Conservation (phyloP, 164 flowering plant genomes). For the Santalum album region DNA sequence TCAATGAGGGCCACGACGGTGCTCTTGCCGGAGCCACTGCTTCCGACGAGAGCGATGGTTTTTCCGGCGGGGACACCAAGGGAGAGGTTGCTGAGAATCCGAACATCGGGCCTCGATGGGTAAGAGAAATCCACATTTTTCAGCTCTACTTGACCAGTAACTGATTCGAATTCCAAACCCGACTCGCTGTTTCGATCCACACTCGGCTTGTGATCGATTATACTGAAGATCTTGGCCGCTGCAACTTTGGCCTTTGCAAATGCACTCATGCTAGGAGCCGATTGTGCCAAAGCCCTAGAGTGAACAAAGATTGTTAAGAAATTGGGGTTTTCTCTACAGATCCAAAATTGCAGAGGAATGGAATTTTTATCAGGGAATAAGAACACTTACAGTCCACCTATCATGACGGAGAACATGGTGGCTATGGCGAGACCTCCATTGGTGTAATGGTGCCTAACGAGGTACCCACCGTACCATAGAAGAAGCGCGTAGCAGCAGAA, state of each 20-base stretch:
- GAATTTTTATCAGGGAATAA: neutral
- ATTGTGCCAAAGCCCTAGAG: slow-evolving; percentile 75
- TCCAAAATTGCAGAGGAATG: too few species aligned
- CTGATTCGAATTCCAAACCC: slow-evolving; percentile 63
- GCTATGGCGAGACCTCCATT: slow-evolving; percentile 96
- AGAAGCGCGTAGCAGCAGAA: slow-evolving; percentile 94
- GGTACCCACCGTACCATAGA: slow-evolving; percentile 95
- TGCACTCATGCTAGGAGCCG: slow-evolving; percentile 85
- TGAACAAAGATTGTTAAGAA: slow-evolving; percentile 5
- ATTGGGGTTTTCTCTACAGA: too few species aligned
- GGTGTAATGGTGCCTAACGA: slow-evolving; percentile 77
- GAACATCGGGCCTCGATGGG: slow-evolving; percentile 68
- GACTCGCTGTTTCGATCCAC: slow-evolving; percentile 54
- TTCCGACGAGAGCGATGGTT: slow-evolving; percentile 84
- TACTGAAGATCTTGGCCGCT: slow-evolving; percentile 70
- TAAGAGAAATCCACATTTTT: slow-evolving; percentile 64
- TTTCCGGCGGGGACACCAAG: slow-evolving; percentile 71
- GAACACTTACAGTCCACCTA: slow-evolving; percentile 82
- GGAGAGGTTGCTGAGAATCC: slow-evolving; percentile 48
- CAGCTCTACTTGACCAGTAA: slow-evolving; percentile 71
- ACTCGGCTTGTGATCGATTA: slow-evolving; percentile 75
- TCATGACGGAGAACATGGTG: slow-evolving; percentile 94
- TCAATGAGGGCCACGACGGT: slow-evolving; percentile 86
- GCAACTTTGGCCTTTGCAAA: slow-evolving; percentile 91
- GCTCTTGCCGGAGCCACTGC: slow-evolving; percentile 95